Evolutionary conservation across 2,329 filamentous ascomycete species (phyloP).

Genomic region (Fusarium albosuccineum): DNA sequence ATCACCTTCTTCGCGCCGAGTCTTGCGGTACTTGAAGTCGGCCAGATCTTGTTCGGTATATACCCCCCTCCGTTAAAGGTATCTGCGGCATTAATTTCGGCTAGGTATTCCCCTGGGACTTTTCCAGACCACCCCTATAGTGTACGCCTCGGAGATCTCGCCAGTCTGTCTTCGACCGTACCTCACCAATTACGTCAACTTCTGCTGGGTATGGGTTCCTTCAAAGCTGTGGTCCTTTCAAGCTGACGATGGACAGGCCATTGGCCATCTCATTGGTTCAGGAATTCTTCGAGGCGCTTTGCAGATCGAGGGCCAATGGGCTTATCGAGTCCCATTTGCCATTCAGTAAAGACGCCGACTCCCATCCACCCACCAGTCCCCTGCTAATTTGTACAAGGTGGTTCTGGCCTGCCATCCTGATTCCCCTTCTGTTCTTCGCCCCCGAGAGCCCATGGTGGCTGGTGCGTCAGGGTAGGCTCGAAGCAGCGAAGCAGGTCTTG

Average conservation of each 20-base stretch:
- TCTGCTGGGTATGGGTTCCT: not conserved
- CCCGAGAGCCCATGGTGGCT: not conserved
- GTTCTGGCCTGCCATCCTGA: not conserved
- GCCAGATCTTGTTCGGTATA: not conserved
- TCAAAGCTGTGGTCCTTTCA: too few species aligned
- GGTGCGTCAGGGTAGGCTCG: not conserved
- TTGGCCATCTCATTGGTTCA: not conserved
- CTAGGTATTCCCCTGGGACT: not conserved
- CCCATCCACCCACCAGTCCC: not conserved
- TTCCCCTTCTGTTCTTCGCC: not conserved
- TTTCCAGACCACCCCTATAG: conserved; percentile 7
- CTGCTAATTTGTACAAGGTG: not conserved
- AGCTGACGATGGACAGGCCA: not conserved
- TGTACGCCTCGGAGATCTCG: conserved; percentile 29
- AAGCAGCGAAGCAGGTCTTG: not conserved
- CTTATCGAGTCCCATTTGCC: not conserved
- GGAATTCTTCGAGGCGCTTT: not conserved
- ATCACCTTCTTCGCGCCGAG: not conserved
- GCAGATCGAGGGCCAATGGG: not conserved
- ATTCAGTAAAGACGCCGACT: not conserved
- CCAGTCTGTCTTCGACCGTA: conserved; percentile 27
- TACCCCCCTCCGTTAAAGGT: not conserved
- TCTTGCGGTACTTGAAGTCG: not conserved
- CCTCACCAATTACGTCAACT: conserved; percentile 25
- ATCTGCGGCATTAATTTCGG: not conserved